phyloP scores from a whole-genome alignment of 441 rosid genomes.

The Populus hybrid region DNA sequence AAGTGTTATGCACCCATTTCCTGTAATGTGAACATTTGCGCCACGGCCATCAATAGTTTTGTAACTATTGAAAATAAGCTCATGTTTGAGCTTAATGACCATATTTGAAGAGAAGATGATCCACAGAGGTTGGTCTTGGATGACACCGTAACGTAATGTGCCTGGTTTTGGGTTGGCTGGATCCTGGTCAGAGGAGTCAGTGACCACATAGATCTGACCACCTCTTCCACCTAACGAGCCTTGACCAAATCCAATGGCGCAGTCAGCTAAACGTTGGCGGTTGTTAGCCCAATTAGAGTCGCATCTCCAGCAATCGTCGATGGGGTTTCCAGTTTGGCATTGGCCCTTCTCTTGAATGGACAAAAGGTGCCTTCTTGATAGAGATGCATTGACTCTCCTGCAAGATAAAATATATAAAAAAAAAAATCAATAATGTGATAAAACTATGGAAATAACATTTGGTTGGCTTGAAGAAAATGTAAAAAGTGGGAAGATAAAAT shows the following conservation, averaged over 20 bases:
- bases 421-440: not conserved
- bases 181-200: constrained; percentile 80
- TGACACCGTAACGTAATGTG: constrained; percentile 77
- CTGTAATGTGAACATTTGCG: constrained; percentile 55
- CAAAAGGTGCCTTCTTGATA: constrained; percentile 51
- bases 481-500: not conserved
- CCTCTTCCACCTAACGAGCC: constrained; percentile 72
- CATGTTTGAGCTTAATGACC: constrained; percentile 65
- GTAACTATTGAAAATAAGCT: constrained; percentile 74
- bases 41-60: constrained; percentile 93
- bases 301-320: constrained; percentile 97
- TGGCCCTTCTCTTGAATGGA: constrained; percentile 32
- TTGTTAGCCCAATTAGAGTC: constrained; percentile 62
- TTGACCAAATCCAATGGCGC: constrained; percentile 72
- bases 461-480: constrained; percentile 8
- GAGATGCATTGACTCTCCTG: constrained; percentile 64
- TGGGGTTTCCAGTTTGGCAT: constrained; percentile 84
- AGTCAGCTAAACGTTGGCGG: constrained; percentile 83
- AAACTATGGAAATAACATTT: not conserved
- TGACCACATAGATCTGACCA: constrained; percentile 77
- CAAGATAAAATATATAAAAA: constrained; percentile 12
- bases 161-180: constrained; percentile 73
- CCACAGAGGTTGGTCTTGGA: constrained; percentile 86
- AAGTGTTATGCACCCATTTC: constrained; percentile 71
- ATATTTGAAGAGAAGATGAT: constrained; percentile 65